Base-by-base conservation (phyloP, 2,329 filamentous ascomycete genomes). In the Curvularia verruculosa region DNA sequence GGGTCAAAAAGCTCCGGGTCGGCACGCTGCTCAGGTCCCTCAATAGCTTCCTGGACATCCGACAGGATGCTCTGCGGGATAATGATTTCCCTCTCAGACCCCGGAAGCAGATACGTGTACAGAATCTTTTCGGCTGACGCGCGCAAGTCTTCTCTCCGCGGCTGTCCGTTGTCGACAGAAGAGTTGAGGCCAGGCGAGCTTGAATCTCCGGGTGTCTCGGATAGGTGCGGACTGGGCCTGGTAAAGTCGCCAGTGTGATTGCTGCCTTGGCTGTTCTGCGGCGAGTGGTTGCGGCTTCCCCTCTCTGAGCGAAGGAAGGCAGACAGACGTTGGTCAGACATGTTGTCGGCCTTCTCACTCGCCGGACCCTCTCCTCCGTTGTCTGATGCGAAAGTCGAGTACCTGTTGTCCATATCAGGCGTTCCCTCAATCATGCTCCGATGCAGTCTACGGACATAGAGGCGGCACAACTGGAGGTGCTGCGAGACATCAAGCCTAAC, bases 1-100 rank as follows among this genome's bases (percentile, higher is more conserved):
- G 91, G 88, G 74, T 98, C 95, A 70, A 99, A 99, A 12, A 99
- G 90, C 76, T 99, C 95, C 0, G 95, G 95, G 73, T 99, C 95
- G 70, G 98, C 95, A 67, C 95, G 88, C 44, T 92, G 91, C 63
- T 92, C 88, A 0, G 69, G 67, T 66, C 94, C 89, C 78, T 99
- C 95, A 61, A 99, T 96, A 13, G 91, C 86, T 19, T 88, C 84
- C 37, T 92, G 96, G 58, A 98, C 93, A 23, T 93, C 88, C 52
- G 90, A 85, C 0, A 94, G 89, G 71, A 98, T 96, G 31, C 87
- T 87, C 59, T 93, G 89, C 0, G 95, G 94, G 5, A 99, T 85
- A 45, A 93, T 92, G 66, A 99, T 98, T 78, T 99, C 95, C 66
- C 96, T 87, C 79, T 99, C 95, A 0, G 95, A 91, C n/a, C 92